phyloP scores from a whole-genome alignment of 1,139 yeast species.

The Sporopachydermia cereana region DNA sequence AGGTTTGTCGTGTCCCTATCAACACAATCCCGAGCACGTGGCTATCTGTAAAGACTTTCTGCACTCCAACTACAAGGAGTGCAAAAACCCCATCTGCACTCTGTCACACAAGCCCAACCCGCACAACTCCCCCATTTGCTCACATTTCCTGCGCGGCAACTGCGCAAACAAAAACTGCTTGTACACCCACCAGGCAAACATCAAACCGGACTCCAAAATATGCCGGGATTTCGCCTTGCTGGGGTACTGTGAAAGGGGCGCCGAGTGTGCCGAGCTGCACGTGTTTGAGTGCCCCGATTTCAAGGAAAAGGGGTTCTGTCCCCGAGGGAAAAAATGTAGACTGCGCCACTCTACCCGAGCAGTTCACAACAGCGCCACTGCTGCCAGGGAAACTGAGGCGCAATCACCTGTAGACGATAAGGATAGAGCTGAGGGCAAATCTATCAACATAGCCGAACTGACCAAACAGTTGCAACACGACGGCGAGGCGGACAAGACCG shows the following conservation, averaged over 20 bases:
- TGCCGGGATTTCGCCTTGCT: conserved; percentile 59
- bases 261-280: conserved; percentile 45
- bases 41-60: conserved; percentile 44
- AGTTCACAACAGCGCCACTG: conserved; percentile 16
- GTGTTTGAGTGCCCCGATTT: conserved; percentile 60
- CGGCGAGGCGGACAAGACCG: conserved; percentile 22
- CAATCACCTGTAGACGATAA: conserved; percentile 23
- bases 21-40: conserved; percentile 40
- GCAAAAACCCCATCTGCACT: conserved; percentile 39
- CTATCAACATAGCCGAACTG: conserved; percentile 8
- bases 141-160: conserved; percentile 34
- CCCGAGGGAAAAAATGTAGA: conserved; percentile 36
- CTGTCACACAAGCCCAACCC: conserved; percentile 48
- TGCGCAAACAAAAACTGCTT: conserved; percentile 48
- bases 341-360: conserved; percentile 33
- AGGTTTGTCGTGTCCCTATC: conserved; percentile 41
- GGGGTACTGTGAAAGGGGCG: conserved; percentile 60
- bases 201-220: conserved; percentile 32
- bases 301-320: conserved; percentile 48
- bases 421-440: conserved; percentile 20
- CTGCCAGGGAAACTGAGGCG: conserved; percentile 18
- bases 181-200: conserved; percentile 38
- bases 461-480: conserved; percentile 21
- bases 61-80: conserved; percentile 25
- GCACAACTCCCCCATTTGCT: conserved; percentile 57